Evolutionary conservation across 345 rosid genomes (phyloP), one percentile per base, ranked within the genome.

Genomic region (Jatropha curcas): DNA sequence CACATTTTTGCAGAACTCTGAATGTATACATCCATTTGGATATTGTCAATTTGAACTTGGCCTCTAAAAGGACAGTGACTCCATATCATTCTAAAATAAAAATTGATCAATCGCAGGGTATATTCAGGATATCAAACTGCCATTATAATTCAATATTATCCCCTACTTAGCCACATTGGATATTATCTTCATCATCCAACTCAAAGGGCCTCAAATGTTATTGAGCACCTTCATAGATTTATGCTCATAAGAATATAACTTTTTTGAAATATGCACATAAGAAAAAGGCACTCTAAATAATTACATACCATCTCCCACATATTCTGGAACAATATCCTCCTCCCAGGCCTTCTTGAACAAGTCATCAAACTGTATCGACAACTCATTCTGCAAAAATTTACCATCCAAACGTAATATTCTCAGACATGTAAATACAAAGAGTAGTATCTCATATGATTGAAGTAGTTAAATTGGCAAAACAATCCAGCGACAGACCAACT

Each of bases 291-390:
- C 1, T 10, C 55, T 30, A 30, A 52, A 65, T 68, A 53, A 31
- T n/a, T 33, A 80, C 84, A 58, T 74, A 92, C 98, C 89, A 75
- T 86, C 95, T 71, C 68, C 82, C 78, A 80, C 95, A 64, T 61
- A 66, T 75, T 84, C 86, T 45, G 82, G 73, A 71, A 72, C 81
- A 65, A 67, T 68, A 65, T 87, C 97, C 71, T 90, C 97, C 82
- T 94, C 98, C 98, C 96, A 94, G 52, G 94, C 98, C 81, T 82
- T 88, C 76, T 88, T 84, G 84, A 94, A 88, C 77, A 94, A 84
- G 76, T 92, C 93, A 74, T 89, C 97, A 85, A 94, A 89, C 81
- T 92, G 97, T 71, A 92, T 85, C 73, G 97, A 90, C 77, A 92
- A 71, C 80, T 88, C 89, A 65, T 71, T 88, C 98, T 94, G 87